phyloP scores from a whole-genome alignment of 495 filamentous ascomycete genomes.

The Lophiotrema nucula region DNA sequence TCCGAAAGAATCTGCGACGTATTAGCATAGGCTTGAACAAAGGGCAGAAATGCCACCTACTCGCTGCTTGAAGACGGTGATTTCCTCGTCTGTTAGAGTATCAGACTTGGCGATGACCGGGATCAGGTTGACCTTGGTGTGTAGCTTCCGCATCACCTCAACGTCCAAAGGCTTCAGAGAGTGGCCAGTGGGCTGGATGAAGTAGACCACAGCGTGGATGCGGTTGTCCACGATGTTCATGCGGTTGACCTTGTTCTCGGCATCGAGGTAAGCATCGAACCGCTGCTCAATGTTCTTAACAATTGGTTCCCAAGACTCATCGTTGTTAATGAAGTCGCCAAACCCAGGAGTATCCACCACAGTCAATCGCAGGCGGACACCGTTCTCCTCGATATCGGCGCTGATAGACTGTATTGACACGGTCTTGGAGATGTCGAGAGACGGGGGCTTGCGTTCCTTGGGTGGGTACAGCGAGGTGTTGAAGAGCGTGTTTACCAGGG shows the following conservation, averaged over 20 bases:
- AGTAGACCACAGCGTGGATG: constrained; percentile 97
- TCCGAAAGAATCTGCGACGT: constrained; percentile 82
- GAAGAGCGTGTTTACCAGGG: constrained; percentile 98
- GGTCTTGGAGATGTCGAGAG: constrained; percentile 97
- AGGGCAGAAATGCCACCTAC: constrained; percentile 55
- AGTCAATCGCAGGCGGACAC: constrained; percentile 92
- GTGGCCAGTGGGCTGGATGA: constrained; percentile 98
- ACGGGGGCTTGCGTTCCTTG: constrained; percentile 94
- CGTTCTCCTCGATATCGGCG: constrained; percentile 98
- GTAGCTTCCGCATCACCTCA: constrained; percentile 96
- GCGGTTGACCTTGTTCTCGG: constrained; percentile 99
- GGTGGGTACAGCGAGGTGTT: constrained; percentile 99
- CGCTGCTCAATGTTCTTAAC: constrained; percentile 99
- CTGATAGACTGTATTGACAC: constrained; percentile 98
- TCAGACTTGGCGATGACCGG: constrained; percentile 98
- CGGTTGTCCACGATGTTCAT: constrained; percentile 99
- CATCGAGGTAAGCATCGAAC: constrained; percentile 96
- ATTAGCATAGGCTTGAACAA: constrained; percentile 25
- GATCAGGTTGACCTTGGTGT: constrained; percentile 99
- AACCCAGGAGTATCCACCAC: constrained; percentile 98
- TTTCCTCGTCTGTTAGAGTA: constrained; percentile 96
- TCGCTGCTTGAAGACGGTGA: constrained; percentile 87
- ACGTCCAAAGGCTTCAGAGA: constrained; percentile 99
- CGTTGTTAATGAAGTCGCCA: constrained; percentile 99
- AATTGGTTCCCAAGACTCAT: constrained; percentile 98